Percentiles rank a stretch among this genome's conserved stretches.
These are phyloP conservation scores for Chlamydomonas eustigma DNA, from an alignment of 139 green algal genomes.

Conservation along the genomic window DNA sequence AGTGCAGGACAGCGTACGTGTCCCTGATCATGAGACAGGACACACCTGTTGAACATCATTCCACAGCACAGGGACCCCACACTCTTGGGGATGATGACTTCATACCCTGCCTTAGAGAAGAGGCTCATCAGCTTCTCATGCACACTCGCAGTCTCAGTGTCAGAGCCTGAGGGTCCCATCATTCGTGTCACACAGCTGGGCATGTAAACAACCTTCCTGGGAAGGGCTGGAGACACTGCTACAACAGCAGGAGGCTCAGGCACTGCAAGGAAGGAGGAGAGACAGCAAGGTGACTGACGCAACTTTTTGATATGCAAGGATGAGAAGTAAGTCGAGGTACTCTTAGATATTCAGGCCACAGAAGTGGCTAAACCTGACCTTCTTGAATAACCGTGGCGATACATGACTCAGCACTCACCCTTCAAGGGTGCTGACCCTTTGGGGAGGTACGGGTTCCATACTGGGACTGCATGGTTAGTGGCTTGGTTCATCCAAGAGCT, in stretches of 20 bases:
- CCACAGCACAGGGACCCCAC: slow-evolving; percentile 74
- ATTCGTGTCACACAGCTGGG: slow-evolving; percentile 91
- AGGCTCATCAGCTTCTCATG: slow-evolving; percentile 90
- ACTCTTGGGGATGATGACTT: slow-evolving; percentile 85
- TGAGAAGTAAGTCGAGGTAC: too few relatives aligned
- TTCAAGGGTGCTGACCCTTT: slow-evolving; percentile 61
- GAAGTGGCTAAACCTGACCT: too few relatives aligned
- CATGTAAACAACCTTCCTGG: slow-evolving; percentile 90
- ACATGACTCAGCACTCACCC: slow-evolving; percentile 17
- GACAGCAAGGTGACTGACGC: too few relatives aligned
- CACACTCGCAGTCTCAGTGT: slow-evolving; percentile 69
- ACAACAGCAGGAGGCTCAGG: too few relatives aligned
- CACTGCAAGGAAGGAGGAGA: too few relatives aligned
- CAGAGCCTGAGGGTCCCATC: slow-evolving; percentile 80
- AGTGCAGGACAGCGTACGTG: background rate
- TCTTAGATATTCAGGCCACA: too few relatives aligned
- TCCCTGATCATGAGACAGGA: slow-evolving; percentile 43
- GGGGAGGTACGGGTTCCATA: slow-evolving; percentile 96
- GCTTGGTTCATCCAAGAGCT: slow-evolving; percentile 66
- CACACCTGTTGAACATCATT: slow-evolving; percentile 94
- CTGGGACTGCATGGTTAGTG: slow-evolving; percentile 73
- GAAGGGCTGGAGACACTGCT: too few relatives aligned
- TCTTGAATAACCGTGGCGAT: too few relatives aligned
- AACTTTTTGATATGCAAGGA: too few relatives aligned
- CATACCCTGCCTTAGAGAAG: slow-evolving; percentile 77